Percentiles rank a stretch among this genome's conserved stretches.
These are phyloP conservation scores for Babesia ovis DNA, from an alignment of 169 alveolate species.

Conservation along the genomic window DNA sequence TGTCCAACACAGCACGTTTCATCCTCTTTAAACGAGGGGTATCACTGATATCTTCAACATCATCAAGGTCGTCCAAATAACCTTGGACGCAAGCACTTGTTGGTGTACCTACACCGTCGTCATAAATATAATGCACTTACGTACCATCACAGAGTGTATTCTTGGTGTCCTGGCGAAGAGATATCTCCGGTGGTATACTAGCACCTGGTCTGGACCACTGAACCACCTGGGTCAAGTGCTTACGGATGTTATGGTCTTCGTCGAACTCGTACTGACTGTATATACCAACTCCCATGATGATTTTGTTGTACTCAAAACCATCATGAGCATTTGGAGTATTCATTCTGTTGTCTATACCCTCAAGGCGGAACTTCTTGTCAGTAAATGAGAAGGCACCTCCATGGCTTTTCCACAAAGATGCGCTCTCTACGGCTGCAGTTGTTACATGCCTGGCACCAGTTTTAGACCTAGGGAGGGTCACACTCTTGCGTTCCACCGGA, in stretches of 20 bases:
- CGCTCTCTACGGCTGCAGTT: background rate
- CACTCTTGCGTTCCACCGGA: background rate
- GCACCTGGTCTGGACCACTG: conserved; percentile 26
- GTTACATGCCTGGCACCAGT: conserved; percentile 7
- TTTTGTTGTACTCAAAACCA: conserved; percentile 43
- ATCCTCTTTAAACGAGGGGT: background rate
- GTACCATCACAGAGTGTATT: too few species aligned
- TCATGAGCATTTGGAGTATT: conserved; percentile 55
- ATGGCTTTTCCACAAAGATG: background rate
- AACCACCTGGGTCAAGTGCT: conserved; percentile 33
- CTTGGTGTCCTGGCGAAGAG: too few species aligned
- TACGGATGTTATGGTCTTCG: conserved; percentile 37
- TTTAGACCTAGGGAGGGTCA: conserved; percentile 21
- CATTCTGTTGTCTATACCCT: conserved; percentile 29
- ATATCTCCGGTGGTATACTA: too few species aligned
- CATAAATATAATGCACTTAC: too few species aligned
- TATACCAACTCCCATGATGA: conserved; percentile 61
- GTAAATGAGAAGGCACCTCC: background rate
- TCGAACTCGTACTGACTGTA: conserved; percentile 66
- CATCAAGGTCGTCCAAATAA: conserved; percentile 4
- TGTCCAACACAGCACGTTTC: conserved; percentile 4
- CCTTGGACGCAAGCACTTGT: background rate
- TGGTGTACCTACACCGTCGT: background rate
- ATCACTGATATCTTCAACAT: background rate
- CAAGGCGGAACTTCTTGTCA: conserved; percentile 29